Conservation (phyloP, 345 rosid species). For the Mallotus nudiflorus region DNA sequence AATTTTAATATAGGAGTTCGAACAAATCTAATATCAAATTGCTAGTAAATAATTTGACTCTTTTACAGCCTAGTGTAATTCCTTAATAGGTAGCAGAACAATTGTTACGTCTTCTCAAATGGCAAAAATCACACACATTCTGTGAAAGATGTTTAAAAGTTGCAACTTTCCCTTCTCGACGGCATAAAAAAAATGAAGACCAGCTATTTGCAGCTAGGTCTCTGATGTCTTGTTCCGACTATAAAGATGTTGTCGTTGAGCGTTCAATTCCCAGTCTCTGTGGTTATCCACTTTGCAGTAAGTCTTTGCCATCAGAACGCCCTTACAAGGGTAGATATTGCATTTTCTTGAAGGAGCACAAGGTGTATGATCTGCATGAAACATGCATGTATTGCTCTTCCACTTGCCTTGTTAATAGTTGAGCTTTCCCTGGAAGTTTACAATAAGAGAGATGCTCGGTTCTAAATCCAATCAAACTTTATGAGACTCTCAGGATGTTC, state of each 20-base stretch:
- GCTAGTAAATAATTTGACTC: too few relatives aligned
- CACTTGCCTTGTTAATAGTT: constrained; percentile 55
- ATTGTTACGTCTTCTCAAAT: constrained; percentile 19
- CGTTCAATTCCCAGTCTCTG: constrained; percentile 58
- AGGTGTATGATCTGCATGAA: constrained; percentile 63
- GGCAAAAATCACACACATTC: constrained; percentile 32
- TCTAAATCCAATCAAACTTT: constrained; percentile 41
- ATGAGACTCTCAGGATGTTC: constrained; percentile 51
- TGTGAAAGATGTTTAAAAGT: constrained; percentile 53
- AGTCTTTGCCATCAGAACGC: constrained; percentile 46
- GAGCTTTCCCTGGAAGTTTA: constrained; percentile 50
- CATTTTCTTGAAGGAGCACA: constrained; percentile 69
- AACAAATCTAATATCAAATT: too few relatives aligned
- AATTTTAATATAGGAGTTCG: too few relatives aligned
- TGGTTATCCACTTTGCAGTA: constrained; percentile 71
- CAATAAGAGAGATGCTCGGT: constrained; percentile 54
- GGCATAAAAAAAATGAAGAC: constrained; percentile 48
- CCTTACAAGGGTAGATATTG: constrained; percentile 60
- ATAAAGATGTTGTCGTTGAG: constrained; percentile 72
- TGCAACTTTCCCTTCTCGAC: constrained; percentile 66
- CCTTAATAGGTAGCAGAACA: too few relatives aligned
- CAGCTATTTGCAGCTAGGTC: constrained; percentile 64
- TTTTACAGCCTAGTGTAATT: too few relatives aligned
- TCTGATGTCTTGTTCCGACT: constrained; percentile 60
- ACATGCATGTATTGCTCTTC: constrained; percentile 65